Base-by-base conservation (phyloP, 2,329 filamentous ascomycete genomes). In the Dactylonectria estremocensis region DNA sequence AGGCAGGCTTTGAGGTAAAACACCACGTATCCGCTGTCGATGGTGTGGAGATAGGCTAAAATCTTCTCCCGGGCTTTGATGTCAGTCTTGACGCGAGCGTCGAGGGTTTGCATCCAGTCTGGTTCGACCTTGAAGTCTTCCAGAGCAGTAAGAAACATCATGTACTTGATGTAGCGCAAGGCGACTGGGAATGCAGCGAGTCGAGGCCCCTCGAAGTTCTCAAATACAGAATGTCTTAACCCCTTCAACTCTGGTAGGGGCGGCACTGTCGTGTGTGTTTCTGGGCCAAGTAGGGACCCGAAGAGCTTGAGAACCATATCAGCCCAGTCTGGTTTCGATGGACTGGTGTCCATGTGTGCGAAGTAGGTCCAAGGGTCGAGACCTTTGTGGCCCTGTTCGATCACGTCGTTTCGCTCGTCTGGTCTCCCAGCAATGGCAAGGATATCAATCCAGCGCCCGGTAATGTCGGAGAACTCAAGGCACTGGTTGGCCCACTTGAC, bases 401-500 rank as follows among this genome's bases (percentile, higher is more conserved):
- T 82, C 3, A 98, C 91, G 77, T 98, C 95, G 67, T 91, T 92
- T 52, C 93, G 89, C 77, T 95, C 92, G 57, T 90, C 88, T 3
- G 83, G 80, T 3, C 87, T 86, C 13, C 91, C 91, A 16, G 89
- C 90, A 9, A 96, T 84, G 8, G 95, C 95, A 56, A 98, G 86
- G 16, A 98, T 88, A 78, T 98, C 90, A 53, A 98, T 93, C 93
- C 94, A 98, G 55, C 96, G 89, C 28, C 90, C 96, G 43, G 92
- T 85, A 10, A 94, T 86, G 75, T 97, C 94, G 20, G 87, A 87
- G 74, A 94, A 98, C 1, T 92, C 89, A 5, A 99, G 84, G 75
- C 94, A 97, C 57, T 93, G 89, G 77, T 98, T 98, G 11, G 94
- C 94, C 86, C 95, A 98, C 65, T 96, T 93, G 8, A 96, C 91